A percentile compares a stretch with the other conserved stretches of the same genome.
These are phyloP conservation scores for Tephrocybe sp. DNA, from an alignment of 768 basidiomycete genomes.

Conservation along the genomic window DNA sequence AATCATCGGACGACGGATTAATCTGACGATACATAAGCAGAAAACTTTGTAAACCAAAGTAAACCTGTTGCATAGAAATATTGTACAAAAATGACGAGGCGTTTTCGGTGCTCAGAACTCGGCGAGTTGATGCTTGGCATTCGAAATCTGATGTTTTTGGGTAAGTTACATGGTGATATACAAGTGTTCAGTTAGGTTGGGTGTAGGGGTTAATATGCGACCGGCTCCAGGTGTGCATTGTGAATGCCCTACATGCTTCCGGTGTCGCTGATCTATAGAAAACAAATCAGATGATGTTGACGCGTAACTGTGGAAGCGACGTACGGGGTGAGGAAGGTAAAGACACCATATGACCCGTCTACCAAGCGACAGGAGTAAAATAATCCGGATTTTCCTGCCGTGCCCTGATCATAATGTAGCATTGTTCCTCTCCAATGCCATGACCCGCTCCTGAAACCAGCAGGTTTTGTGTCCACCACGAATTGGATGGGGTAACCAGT, in stretches of 20 bases:
- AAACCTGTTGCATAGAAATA: slow-evolving; percentile 4
- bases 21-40: slow-evolving; percentile 47
- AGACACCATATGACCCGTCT: slow-evolving; percentile 41
- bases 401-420: slow-evolving; percentile 49
- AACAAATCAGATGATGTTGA: not conserved
- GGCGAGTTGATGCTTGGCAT: not conserved
- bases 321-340: slow-evolving; percentile 46
- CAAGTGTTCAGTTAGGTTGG: slow-evolving; percentile 4
- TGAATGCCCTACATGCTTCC: slow-evolving; percentile 15
- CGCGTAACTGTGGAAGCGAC: slow-evolving; percentile 18
- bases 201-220: slow-evolving; percentile 11
- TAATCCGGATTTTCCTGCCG: slow-evolving; percentile 38
- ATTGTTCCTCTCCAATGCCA: slow-evolving; percentile 59
- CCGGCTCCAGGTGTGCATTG: slow-evolving; percentile 18
- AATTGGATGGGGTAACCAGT: slow-evolving; percentile 48
- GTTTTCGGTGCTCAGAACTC: not conserved
- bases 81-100: slow-evolving; percentile 9
- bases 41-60: slow-evolving; percentile 27
- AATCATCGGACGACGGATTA: slow-evolving; percentile 41
- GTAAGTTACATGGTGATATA: slow-evolving; percentile 1
- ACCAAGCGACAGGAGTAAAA: slow-evolving; percentile 40
- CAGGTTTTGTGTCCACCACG: slow-evolving; percentile 34
- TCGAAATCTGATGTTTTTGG: not conserved
- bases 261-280: slow-evolving; percentile 33
- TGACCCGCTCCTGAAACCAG: slow-evolving; percentile 38